phyloP scores from a whole-genome alignment of 129 eudicot species.

The Erigeron canadensis region DNA sequence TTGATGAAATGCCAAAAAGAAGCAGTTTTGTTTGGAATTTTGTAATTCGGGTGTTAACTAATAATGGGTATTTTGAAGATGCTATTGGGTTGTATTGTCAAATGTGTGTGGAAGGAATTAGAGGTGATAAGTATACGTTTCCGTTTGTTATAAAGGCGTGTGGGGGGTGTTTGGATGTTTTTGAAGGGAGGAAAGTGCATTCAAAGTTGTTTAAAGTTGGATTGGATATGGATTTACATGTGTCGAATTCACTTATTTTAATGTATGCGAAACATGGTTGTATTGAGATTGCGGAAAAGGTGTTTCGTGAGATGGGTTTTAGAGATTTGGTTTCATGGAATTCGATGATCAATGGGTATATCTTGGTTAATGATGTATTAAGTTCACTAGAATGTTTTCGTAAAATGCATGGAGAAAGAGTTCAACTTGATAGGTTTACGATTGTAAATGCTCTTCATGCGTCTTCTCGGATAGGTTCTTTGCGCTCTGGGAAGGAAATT shows the following conservation, averaged over 20 bases:
- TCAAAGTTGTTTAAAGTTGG: slow-evolving; percentile 48
- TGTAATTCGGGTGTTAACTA: slow-evolving; percentile 53
- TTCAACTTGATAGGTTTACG: slow-evolving; percentile 58
- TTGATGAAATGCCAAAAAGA: slow-evolving; percentile 55
- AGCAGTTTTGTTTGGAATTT: slow-evolving; percentile 62
- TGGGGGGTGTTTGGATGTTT: slow-evolving; percentile 38
- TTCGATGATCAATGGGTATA: slow-evolving; percentile 67
- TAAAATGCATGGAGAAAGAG: slow-evolving; percentile 41
- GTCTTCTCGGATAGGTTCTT: slow-evolving; percentile 39
- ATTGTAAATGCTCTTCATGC: slow-evolving; percentile 52
- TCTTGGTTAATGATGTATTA: slow-evolving; percentile 50
- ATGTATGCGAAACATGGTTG: slow-evolving; percentile 66
- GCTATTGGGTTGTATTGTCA: slow-evolving; percentile 40
- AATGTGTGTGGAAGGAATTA: slow-evolving; percentile 49
- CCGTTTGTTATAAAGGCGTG: slow-evolving; percentile 72
- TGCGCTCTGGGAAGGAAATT: slow-evolving; percentile 65
- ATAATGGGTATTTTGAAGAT: slow-evolving; percentile 40
- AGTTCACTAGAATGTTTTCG: slow-evolving; percentile 48
- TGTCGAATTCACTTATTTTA: slow-evolving; percentile 54
- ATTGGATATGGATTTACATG: slow-evolving; percentile 46
- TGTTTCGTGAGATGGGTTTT: slow-evolving; percentile 49
- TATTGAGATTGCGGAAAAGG: slow-evolving; percentile 45
- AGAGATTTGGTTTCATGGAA: slow-evolving; percentile 83
- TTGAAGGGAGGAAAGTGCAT: slow-evolving; percentile 47
- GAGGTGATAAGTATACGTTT: slow-evolving; percentile 57